A percentile compares a stretch with the other conserved stretches of the same genome.
phyloP scores from a whole-genome alignment of 148 eudicot genomes.

The Arctostaphylos glauca region DNA sequence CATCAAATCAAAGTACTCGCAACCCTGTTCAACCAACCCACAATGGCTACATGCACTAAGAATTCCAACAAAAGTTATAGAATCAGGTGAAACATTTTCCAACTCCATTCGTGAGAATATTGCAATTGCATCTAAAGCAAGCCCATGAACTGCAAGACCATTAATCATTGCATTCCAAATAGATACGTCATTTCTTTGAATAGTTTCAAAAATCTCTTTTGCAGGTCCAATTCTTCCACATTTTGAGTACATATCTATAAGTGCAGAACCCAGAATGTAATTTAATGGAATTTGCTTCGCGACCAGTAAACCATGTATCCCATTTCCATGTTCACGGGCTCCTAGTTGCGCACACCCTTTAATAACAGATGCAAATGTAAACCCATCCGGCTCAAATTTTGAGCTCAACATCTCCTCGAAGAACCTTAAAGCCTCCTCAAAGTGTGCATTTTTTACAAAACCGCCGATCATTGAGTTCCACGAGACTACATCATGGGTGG shows the following conservation, averaged over 20 bases:
- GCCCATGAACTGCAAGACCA: constrained; percentile 66
- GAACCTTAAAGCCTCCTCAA: constrained; percentile 43
- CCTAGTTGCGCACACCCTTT: constrained; percentile 59
- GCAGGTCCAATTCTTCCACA: constrained; percentile 68
- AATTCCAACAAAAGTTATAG: constrained; percentile 55
- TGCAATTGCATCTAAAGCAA: constrained; percentile 59
- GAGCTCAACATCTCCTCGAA: constrained; percentile 47
- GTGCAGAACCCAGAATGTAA: constrained; percentile 50
- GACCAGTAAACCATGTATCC: constrained; percentile 49
- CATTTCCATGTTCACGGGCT: constrained; percentile 50
- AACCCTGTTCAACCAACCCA: constrained; percentile 56
- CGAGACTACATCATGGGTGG: constrained; percentile 54
- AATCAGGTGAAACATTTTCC: constrained; percentile 49
- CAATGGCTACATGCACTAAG: constrained; percentile 63
- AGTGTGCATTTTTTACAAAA: constrained; percentile 46
- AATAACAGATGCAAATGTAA: constrained; percentile 59
- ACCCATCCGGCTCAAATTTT: constrained; percentile 51
- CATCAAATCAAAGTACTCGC: constrained; percentile 50
- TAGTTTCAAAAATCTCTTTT: constrained; percentile 36
- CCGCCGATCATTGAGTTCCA: constrained; percentile 72
- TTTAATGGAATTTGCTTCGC: constrained; percentile 41
- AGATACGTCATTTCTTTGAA: constrained; percentile 35
- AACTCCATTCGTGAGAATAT: constrained; percentile 45
- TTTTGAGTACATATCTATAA: constrained; percentile 70
- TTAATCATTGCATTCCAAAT: constrained; percentile 71